Evolutionary conservation across 345 rosid genomes (phyloP).

Genomic region (Theobroma cacao): DNA sequence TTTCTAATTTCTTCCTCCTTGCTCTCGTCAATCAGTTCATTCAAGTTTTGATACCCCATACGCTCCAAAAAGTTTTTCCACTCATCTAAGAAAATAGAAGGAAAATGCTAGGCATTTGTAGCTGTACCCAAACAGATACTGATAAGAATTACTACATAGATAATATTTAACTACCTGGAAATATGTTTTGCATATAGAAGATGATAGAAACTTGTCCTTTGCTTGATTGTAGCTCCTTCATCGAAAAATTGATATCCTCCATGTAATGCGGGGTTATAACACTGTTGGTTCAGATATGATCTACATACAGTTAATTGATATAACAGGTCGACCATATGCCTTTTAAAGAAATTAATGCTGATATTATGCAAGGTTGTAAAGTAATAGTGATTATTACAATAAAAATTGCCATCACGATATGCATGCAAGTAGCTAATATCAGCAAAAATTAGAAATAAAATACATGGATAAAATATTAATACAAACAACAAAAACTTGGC

Average conservation of each 20-base stretch:
- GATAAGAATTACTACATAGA: not conserved
- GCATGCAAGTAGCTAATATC: not conserved
- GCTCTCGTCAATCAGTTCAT: conserved; percentile 43
- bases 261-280: conserved; percentile 82
- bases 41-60: conserved; percentile 56
- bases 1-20: conserved; percentile 67
- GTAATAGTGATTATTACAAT: not conserved
- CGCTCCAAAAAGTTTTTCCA: conserved; percentile 93
- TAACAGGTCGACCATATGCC: not conserved
- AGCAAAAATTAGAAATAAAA: not conserved
- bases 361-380: conserved; percentile 2
- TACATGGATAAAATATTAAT: not conserved
- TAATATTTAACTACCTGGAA: conserved; percentile 55
- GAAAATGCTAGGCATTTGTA: conserved; percentile 1
- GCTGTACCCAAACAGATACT: conserved; percentile 3
- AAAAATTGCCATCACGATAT: not conserved
- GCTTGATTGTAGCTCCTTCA: conserved; percentile 66
- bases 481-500: not conserved
- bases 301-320: not conserved
- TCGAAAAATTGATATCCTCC: conserved; percentile 83
- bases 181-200: conserved; percentile 80
- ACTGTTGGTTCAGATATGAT: conserved; percentile 41
- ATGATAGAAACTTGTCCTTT: conserved; percentile 75
- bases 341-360: not conserved
- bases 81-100: conserved; percentile 53